phyloP scores from a whole-genome alignment of 208 protist species.

The Leishmania gerbilli region DNA sequence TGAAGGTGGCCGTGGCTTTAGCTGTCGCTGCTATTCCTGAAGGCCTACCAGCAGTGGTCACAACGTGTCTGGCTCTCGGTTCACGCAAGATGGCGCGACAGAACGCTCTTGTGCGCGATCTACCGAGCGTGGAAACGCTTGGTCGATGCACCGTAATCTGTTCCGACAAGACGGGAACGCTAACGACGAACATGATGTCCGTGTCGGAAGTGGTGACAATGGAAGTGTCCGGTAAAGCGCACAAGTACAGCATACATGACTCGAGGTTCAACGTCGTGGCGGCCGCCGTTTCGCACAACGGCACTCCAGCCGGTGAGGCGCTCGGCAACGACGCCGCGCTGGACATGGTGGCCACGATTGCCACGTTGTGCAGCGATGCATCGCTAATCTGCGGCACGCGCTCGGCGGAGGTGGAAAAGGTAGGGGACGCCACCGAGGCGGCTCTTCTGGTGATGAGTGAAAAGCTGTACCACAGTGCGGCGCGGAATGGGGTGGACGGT shows the following conservation, averaged over 20 bases:
- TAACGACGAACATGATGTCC: conserved; percentile 99
- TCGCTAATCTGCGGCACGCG: conserved; percentile 37
- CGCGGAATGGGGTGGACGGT: not conserved
- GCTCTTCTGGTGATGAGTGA: conserved; percentile 90
- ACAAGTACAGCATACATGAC: conserved; percentile 55
- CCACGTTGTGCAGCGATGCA: conserved; percentile 84
- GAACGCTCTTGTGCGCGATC: conserved; percentile 94
- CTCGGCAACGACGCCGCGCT: conserved; percentile 50
- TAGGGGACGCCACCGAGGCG: conserved; percentile 92
- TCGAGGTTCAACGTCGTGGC: conserved; percentile 53
- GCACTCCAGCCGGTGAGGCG: conserved; percentile 5
- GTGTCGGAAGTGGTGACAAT: conserved; percentile 76
- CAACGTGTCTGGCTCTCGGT: conserved; percentile 96
- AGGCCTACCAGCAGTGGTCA: conserved; percentile 97
- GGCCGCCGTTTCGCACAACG: conserved; percentile 30
- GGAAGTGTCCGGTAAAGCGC: not conserved
- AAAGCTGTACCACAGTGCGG: conserved; percentile 73
- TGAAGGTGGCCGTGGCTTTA: conserved; percentile 97
- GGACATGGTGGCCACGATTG: conserved; percentile 56
- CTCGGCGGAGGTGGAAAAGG: conserved; percentile 52
- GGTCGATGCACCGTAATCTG: conserved; percentile 98
- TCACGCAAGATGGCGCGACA: conserved; percentile 96
- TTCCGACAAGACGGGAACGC: conserved; percentile 99
- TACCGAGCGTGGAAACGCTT: conserved; percentile 98
- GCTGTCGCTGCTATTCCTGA: conserved; percentile 99